phyloP scores from a whole-genome alignment of 306 rosid genomes.

The Inga leiocalycina region DNA sequence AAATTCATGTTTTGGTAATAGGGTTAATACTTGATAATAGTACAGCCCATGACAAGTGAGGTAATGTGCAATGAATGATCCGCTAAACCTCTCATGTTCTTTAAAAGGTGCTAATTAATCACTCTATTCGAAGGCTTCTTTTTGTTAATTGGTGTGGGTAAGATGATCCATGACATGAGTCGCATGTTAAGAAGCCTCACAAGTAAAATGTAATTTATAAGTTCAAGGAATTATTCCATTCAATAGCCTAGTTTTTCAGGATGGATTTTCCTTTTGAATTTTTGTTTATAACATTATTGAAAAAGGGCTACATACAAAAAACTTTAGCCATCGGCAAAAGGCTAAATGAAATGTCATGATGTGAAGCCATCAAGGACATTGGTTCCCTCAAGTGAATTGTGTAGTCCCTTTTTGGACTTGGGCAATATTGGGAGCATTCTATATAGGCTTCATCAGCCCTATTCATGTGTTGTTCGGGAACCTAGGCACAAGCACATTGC shows the following conservation, averaged over 20 bases:
- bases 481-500: not conserved
- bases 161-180: not conserved
- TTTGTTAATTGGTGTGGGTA: not conserved
- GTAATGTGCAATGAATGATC: not conserved
- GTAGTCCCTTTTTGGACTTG: too few relatives aligned
- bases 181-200: too few relatives aligned
- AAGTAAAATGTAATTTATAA: too few relatives aligned
- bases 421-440: not conserved
- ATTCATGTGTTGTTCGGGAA: not conserved
- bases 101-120: not conserved
- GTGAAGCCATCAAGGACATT: too few relatives aligned
- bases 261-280: too few relatives aligned
- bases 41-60: not conserved
- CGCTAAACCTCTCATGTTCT: not conserved
- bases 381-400: too few relatives aligned
- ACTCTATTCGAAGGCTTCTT: not conserved
- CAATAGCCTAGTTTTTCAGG: too few relatives aligned
- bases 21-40: conserved; percentile 6
- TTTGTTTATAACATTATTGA: too few relatives aligned
- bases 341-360: too few relatives aligned
- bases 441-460: not conserved
- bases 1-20: not conserved
- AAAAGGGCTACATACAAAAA: too few relatives aligned
- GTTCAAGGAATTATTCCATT: too few relatives aligned
- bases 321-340: too few relatives aligned